Base-by-base conservation (phyloP, 495 filamentous ascomycete species). In the Penicillium subrubescens region DNA sequence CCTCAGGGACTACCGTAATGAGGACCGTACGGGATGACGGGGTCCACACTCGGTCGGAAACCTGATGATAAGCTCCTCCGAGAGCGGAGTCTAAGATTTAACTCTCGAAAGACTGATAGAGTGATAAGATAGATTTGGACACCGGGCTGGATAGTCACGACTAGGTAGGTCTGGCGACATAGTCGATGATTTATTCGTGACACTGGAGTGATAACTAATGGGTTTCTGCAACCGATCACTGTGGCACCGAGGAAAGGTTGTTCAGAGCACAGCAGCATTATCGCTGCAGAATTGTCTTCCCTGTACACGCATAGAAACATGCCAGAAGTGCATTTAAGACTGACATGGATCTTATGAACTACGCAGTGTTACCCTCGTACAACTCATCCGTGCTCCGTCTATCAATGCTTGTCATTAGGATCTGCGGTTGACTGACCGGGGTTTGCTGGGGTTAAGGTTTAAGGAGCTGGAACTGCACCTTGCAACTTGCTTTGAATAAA, bases 61-160 rank as follows among this genome's bases (percentile, higher is more conserved):
- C 8, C 53, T 62, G 63, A 65, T 65, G 60, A 65, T 59, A 27
- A 31, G 53, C 46, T 44, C 19, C 43, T 60, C 62, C 56, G 62
- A 64, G 44, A 60, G 62, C 62, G 62, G 56, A 54, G 62, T 11
- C 14, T 31, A 31, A 48, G 8, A 23, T 17, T 52, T 27, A 31
- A 52, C 23, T 31, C 31, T 27, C 48, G 48, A 29, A 29, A 52
- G 48, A 29, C 12, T 52, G 48, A 15, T 21, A 56, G 33, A 33
- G 31, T 56, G 53, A 56, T 56, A 37, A 56, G 53, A 34, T 56
- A 35, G 48, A 52, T 48, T 48, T 48, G 44, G 44, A 48, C 44
- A 48, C 44, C 44, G 44, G n/a, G 44, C 43, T 41, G 37, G 19
- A 21, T 11, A 11, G 8, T 2, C 3, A 46, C 19, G 31, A 3